Conservation (phyloP, 495 filamentous ascomycete species). For the Trichoderma gamsii region DNA sequence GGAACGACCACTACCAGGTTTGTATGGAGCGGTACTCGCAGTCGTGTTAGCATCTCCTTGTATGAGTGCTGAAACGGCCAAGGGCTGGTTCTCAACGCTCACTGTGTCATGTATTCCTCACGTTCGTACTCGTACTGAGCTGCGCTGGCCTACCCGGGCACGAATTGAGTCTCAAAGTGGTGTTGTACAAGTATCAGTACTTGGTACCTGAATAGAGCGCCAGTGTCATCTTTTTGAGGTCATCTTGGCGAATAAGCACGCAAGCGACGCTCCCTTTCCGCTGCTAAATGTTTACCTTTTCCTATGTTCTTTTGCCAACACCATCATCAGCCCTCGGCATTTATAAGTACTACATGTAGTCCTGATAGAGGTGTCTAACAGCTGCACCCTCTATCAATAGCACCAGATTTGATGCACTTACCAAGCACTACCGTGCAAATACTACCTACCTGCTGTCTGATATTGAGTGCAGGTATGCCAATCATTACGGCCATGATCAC, state of each 20-base stretch:
- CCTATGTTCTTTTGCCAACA: neutral
- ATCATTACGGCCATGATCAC: neutral
- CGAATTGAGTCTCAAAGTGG: neutral
- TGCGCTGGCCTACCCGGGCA: neutral
- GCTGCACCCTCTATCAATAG: no score
- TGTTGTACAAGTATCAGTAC: neutral
- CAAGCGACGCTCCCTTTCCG: neutral
- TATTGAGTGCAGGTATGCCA: neutral
- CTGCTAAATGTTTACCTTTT: no score
- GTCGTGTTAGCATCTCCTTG: neutral
- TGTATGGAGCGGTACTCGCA: neutral
- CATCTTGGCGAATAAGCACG: conserved; percentile 8
- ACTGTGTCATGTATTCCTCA: neutral
- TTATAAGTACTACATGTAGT: no score
- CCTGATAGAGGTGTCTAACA: no score
- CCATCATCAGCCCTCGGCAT: no score
- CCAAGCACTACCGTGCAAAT: no score
- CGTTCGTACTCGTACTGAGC: conserved; percentile 1
- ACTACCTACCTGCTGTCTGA: no score
- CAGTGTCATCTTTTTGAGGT: neutral
- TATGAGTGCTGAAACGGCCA: neutral
- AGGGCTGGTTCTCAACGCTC: neutral
- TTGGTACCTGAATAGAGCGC: neutral
- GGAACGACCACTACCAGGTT: neutral
- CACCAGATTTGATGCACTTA: no score